Evolutionary conservation across 768 basidiomycete species (phyloP), one percentile per base, ranked within the genome.

Genomic region (Boletus subcaerulescens): DNA sequence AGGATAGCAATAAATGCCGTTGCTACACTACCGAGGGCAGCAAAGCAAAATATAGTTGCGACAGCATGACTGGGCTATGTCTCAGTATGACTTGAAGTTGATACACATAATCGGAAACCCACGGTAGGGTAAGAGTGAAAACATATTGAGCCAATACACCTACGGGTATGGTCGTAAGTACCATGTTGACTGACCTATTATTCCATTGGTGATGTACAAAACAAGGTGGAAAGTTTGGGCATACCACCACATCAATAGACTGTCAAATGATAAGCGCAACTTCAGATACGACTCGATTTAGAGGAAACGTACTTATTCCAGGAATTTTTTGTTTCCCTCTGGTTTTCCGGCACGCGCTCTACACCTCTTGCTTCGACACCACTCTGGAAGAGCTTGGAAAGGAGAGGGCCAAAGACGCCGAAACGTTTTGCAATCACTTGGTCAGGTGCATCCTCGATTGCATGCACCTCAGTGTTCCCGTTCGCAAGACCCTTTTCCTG

Each of bases 331-430:
- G 57, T 66, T 48, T 76, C 74, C 55, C 78, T 60, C 65, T 80
- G 74, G 53, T 76, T 65, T 61, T 82, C 81, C 15, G 77, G 78
- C 0, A 82, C 77, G 13, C 81, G 76, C 57, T 81, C 81, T 7
- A 83, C 76, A 18, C 81, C 81, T 64, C 78, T 68, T 5, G 79
- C 80, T 63, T 83, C 81, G 18, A 82, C 77, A 45, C 80, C 80
- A 49, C 68, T 76, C 15, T 71, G 66, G 61, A 81, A 80, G 13
- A 80, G 66, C 60, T 63, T 74, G 42, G 66, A 61, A 22, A 77
- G 62, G 39, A 73, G 32, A 3, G 69, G 71, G 1, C 68, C 69
- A 33, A 71, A 52, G 31, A 45, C 52, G 32, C 69, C 65, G 48
- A 71, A 76, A 15, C 72, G 65, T 26, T 57, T 58, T 18, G 58